Evolutionary conservation across 163 green algal genomes (phyloP).

Genomic region (Picocystis sp.): DNA sequence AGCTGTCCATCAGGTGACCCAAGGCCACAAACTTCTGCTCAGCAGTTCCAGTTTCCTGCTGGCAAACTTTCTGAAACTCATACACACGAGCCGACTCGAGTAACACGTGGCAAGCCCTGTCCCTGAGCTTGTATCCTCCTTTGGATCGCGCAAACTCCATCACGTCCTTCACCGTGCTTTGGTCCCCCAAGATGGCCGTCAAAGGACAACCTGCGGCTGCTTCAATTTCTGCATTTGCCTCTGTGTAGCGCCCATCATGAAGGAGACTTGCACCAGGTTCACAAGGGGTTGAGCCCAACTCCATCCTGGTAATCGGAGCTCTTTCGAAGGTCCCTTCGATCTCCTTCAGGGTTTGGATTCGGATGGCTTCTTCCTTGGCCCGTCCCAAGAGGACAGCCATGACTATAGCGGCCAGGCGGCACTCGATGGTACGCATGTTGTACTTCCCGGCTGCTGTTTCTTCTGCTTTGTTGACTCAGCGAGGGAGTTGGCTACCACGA

Average conservation of each 20-base stretch:
- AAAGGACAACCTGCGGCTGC: slow-evolving; percentile 37
- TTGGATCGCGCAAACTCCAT: slow-evolving; percentile 14
- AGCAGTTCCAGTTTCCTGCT: slow-evolving; percentile 5
- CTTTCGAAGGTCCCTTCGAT: slow-evolving; percentile 32
- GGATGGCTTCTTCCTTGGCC: slow-evolving; percentile 17
- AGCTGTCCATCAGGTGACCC: slow-evolving; percentile 73
- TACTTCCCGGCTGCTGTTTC: slow-evolving; percentile 58
- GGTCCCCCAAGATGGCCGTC: slow-evolving; percentile 39
- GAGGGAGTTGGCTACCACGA: slow-evolving; percentile 88
- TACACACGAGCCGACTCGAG: slow-evolving; percentile 57
- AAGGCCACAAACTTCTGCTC: slow-evolving; percentile 43
- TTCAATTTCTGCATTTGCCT: slow-evolving; percentile 56
- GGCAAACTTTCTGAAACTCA: slow-evolving; percentile 52
- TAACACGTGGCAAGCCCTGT: slow-evolving; percentile 41
- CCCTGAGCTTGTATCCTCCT: slow-evolving; percentile 49
- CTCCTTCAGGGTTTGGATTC: slow-evolving; percentile 47
- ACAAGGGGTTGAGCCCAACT: not conserved
- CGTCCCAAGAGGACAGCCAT: slow-evolving; percentile 46
- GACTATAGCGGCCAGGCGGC: slow-evolving; percentile 58
- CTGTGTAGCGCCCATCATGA: slow-evolving; percentile 41
- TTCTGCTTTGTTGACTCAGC: slow-evolving; percentile 83
- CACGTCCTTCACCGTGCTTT: slow-evolving; percentile 22
- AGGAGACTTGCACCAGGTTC: slow-evolving; percentile 25
- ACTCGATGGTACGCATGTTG: slow-evolving; percentile 95
- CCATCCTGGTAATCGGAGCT: not conserved